phyloP scores from a whole-genome alignment of 352 stramenopile genomes.

The Phytophthora kernoviae region DNA sequence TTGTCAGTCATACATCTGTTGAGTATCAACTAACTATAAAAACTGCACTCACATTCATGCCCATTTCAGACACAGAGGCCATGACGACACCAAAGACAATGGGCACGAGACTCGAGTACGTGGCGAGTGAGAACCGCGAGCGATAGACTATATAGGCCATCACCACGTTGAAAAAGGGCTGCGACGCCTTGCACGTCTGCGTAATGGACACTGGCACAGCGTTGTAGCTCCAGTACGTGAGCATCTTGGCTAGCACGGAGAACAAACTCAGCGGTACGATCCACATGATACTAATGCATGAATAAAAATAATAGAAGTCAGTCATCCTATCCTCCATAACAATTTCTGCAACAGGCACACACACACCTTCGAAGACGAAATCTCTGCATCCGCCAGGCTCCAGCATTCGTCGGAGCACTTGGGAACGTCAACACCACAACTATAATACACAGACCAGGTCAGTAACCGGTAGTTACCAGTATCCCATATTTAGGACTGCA shows the following conservation, averaged over 20 bases:
- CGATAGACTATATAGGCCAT: slow-evolving; percentile 75
- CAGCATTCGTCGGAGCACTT: slow-evolving; percentile 41
- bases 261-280: slow-evolving; percentile 84
- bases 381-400: slow-evolving; percentile 67
- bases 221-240: slow-evolving; percentile 91
- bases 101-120: slow-evolving; percentile 80
- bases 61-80: slow-evolving; percentile 87
- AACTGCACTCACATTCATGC: slow-evolving; percentile 68
- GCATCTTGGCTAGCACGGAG: slow-evolving; percentile 77
- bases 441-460: slow-evolving; percentile 13
- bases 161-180: slow-evolving; percentile 89
- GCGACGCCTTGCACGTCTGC: slow-evolving; percentile 87
- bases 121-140: slow-evolving; percentile 71
- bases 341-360: too few species aligned
- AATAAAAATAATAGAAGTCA: too few species aligned
- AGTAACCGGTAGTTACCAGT: neutral
- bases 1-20: slow-evolving; percentile 4
- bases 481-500: neutral
- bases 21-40: neutral
- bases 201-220: slow-evolving; percentile 83
- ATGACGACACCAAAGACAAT: slow-evolving; percentile 85
- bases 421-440: slow-evolving; percentile 80
- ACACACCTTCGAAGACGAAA: slow-evolving; percentile 52
- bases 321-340: too few species aligned
- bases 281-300: slow-evolving; percentile 73